Conservation (phyloP, 176 grass and related monocot species). For the Triticum dicoccoides region DNA sequence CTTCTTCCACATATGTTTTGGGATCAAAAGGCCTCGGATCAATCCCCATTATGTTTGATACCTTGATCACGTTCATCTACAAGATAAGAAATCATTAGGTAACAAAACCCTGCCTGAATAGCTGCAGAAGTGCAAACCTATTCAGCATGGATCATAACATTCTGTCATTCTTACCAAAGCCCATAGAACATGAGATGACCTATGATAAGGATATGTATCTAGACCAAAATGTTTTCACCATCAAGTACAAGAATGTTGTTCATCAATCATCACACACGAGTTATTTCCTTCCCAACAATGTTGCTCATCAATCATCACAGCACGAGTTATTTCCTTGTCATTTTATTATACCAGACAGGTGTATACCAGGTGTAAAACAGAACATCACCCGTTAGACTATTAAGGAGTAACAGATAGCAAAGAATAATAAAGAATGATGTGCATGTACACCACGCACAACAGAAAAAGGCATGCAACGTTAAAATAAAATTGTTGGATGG, state of each 20-base stretch:
- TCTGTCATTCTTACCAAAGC: not conserved
- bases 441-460: conserved; percentile 9
- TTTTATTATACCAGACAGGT: conserved; percentile 13
- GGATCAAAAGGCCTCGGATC: conserved; percentile 87
- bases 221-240: not conserved
- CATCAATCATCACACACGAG: not conserved
- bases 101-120: not conserved
- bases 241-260: conserved; percentile 12
- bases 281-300: not conserved
- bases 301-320: conserved; percentile 6
- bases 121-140: not conserved
- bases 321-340: conserved; percentile 8
- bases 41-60: conserved; percentile 97
- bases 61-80: conserved; percentile 98
- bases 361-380: not conserved
- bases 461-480: not conserved
- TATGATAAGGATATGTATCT: not conserved
- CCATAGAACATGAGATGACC: not conserved
- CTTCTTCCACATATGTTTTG: conserved; percentile 92
- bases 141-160: not conserved
- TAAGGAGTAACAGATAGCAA: conserved; percentile 7
- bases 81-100: conserved; percentile 35
- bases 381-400: conserved; percentile 4
- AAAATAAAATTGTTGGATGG: conserved; percentile 3
- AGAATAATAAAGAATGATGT: not conserved